Evolutionary conservation across 2,329 filamentous ascomycete species (phyloP).

Genomic region (Xylaria sp.): DNA sequence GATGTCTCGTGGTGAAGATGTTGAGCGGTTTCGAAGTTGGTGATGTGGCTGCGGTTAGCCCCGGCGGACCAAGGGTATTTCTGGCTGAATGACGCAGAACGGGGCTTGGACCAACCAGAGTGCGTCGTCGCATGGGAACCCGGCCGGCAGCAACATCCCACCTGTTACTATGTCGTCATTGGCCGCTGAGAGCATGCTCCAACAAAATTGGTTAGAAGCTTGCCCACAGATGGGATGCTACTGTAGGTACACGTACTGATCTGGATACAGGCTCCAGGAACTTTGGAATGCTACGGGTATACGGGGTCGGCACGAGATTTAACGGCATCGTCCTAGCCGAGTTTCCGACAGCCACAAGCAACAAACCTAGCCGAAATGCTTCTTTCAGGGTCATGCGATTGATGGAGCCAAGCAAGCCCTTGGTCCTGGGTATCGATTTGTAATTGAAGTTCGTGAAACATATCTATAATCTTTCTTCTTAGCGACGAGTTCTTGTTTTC

Average conservation of each 20-base stretch:
- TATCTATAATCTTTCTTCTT: background rate
- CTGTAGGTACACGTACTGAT: no score
- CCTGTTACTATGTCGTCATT: slow-evolving; percentile 22
- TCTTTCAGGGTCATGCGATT: background rate
- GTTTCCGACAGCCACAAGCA: background rate
- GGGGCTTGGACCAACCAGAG: background rate
- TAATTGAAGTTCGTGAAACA: slow-evolving; percentile 17
- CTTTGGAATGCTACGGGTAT: background rate
- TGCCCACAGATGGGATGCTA: no score
- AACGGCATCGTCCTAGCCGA: background rate
- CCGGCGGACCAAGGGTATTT: slow-evolving; percentile 16
- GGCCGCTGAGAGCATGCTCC: background rate
- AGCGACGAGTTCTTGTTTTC: slow-evolving; percentile 65
- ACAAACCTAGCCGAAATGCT: background rate
- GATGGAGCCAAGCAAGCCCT: background rate
- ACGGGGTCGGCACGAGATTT: background rate
- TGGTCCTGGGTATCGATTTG: slow-evolving; percentile 25
- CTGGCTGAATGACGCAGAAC: slow-evolving; percentile 11
- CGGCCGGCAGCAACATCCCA: background rate
- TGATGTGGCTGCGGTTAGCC: slow-evolving; percentile 11
- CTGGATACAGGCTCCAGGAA: no score
- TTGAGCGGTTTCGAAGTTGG: slow-evolving; percentile 3
- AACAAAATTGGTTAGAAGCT: no score
- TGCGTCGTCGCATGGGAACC: background rate
- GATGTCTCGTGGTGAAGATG: background rate